Percentiles rank a stretch among this genome's conserved stretches.
Conservation (phyloP, 345 rosid species). For the Arabis hirsuta region DNA sequence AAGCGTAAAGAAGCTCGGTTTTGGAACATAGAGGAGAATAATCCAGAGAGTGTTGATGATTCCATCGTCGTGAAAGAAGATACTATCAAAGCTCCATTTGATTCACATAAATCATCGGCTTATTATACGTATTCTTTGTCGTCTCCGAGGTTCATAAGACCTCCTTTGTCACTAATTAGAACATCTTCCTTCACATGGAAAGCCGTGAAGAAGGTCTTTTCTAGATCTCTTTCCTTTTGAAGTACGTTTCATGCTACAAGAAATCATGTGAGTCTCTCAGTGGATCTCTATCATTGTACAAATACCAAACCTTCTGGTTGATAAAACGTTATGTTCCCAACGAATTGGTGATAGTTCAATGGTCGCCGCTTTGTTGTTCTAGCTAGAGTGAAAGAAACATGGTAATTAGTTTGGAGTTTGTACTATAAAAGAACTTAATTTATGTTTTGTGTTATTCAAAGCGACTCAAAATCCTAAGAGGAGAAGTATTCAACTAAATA, state of each 20-base stretch:
- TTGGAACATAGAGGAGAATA: constrained; percentile 65
- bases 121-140: constrained; percentile 36
- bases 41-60: constrained; percentile 26
- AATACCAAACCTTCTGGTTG: constrained; percentile 19
- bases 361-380: no score
- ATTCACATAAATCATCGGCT: constrained; percentile 13
- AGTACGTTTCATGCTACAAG: constrained; percentile 9
- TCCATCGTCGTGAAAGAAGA: constrained; percentile 38
- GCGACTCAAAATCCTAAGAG: no score
- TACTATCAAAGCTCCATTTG: constrained; percentile 9
- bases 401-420: no score
- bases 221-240: constrained; percentile 67
- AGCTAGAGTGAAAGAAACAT: no score
- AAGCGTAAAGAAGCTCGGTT: constrained; percentile 83
- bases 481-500: no score
- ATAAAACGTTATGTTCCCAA: not conserved
- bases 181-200: constrained; percentile 64
- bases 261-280: constrained; percentile 1
- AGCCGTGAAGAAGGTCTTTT: constrained; percentile 65
- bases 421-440: no score
- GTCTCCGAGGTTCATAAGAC: constrained; percentile 32
- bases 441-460: no score
- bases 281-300: constrained; percentile 11
- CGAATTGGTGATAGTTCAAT: constrained; percentile 6
- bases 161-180: constrained; percentile 50